Evolutionary conservation across 495 filamentous ascomycete species (phyloP), one percentile per base, ranked within the genome.

Genomic region (Hypoxylon cercidicola): DNA sequence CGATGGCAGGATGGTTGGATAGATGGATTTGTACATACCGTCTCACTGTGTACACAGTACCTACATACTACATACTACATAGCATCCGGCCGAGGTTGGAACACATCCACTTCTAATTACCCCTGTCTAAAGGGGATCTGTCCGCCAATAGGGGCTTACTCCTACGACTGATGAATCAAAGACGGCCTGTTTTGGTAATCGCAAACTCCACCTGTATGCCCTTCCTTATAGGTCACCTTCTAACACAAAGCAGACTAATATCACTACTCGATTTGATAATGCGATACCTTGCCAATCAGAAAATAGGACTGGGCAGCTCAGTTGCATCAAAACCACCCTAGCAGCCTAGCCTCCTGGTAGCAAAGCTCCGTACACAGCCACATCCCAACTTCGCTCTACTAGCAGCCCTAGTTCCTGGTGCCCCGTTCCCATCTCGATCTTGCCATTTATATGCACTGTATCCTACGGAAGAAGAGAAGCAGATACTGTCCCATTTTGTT

Each of bases 111-210:
- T 48, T 41, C 57, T 35, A 50, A 40, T 44, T 10, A 49, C 19
- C 51, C 55, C 57, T 66, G 64, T 58, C 35, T n/a, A 13, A n/a
- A 21, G 30, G 25, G 48, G 16, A 47, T 4, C 32, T 37, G 8
- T 52, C n/a, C 12, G 19, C 65, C 65, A 68, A 68, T 68, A 60
- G 40, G 50, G 16, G 19, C 13, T 41, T 8, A 20, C 16, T 64
- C 32, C 55, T 57, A 28, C 50, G n/a, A 62, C 54, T 64, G 53
- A 60, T 68, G 55, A 60, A 68, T 68, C 60, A 55, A 55, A 40
- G 55, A 68, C 54, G 45, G 21, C 60, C 50, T 50, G 55, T 62
- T 68, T 63, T 60, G 55, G 65, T 30, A 68, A 63, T 40, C 25
- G 34, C 8, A 34, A 51, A 61, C 57, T 40, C 55, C 50, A 66